Evolutionary conservation across 1,139 yeast species (phyloP).

Genomic region (Debaryomycetaceae sp.): DNA sequence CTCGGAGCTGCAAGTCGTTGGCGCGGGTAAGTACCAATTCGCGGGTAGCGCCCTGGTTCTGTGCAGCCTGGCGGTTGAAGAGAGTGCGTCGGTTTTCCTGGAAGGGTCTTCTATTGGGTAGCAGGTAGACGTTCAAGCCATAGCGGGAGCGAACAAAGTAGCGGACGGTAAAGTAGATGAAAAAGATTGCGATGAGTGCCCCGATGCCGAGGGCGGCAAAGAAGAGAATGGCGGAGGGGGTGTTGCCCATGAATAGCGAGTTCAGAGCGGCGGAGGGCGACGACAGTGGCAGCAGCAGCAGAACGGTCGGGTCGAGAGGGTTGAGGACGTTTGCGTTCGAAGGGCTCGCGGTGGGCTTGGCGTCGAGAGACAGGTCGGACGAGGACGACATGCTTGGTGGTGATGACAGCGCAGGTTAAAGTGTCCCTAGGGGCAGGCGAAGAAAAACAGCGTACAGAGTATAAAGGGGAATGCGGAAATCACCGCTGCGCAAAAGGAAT

Average conservation of each 20-base stretch:
- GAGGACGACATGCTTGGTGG: no score
- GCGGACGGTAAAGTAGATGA: conserved; percentile 47
- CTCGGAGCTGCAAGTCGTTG: conserved; percentile 20
- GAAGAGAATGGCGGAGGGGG: conserved; percentile 52
- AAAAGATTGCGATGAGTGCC: conserved; percentile 40
- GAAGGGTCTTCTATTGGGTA: background rate
- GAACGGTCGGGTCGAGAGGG: background rate
- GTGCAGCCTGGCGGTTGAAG: conserved; percentile 1
- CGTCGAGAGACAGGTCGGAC: background rate
- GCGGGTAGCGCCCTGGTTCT: background rate
- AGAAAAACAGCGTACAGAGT: no score
- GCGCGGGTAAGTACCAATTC: conserved; percentile 2
- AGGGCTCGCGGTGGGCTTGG: background rate
- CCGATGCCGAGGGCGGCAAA: conserved; percentile 58
- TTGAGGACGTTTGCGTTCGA: background rate
- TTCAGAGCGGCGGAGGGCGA: background rate
- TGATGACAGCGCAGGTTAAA: no score
- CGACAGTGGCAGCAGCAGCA: conserved; percentile 1
- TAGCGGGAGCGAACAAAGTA: conserved; percentile 46
- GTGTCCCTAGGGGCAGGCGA: no score
- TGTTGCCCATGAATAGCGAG: conserved; percentile 26
- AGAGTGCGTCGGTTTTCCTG: conserved; percentile 1
- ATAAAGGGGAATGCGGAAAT: no score
- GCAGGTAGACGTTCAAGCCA: conserved; percentile 42
- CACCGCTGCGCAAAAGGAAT: no score